Evolutionary conservation across 75 land plant genomes (phyloP), one percentile per base, ranked within the genome.

Genomic region (Sequoia sempervirens): DNA sequence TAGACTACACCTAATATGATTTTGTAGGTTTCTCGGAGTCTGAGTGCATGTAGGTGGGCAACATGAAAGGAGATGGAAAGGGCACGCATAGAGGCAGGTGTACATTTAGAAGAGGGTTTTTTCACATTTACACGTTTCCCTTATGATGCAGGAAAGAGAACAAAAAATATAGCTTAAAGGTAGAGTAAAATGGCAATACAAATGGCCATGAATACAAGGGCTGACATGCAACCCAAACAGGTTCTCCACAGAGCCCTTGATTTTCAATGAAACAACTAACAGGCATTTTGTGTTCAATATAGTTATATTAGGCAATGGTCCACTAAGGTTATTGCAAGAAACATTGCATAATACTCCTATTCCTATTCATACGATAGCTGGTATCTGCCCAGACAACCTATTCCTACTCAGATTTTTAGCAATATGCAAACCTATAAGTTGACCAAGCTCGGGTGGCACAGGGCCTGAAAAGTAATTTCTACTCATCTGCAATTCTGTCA

Each of bases 401-500:
- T 94, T 94, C 73, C 83, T 80, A 73, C 96, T 93, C 37, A 94
- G 89, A 86, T 94, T 88, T 87, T 93, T 72, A 18, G 91, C 91
- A 56, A 93, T 94, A 73, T 94, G 96, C 79, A 94, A 83, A 68
- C 93, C 86, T 69, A 82, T 84, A 75, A 93, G 90, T 18, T 66
- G 28, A 45, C 93, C 95, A 69, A 94, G 84, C 81, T 93, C 94
- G 12, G 73, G 46, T 50, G 96, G 96, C 66, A 94, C 90, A 28
- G 56, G 81, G 82, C 96, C 96, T 38, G 89, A 90, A 75, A 94
- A 88, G 43, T 52, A 52, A 82, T 94, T 94, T 20, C 95, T 92
- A 68, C 96, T 95, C 86, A 93, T 87, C 78, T 90, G 95, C 88
- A 94, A 79, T 85, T 91, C 96, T 1, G 91, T 94, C 88, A 94